Percentiles rank a stretch among this genome's conserved stretches.
Conservation (phyloP, 1,284 basidiomycete genomes). For the Puccinia brachypodii region DNA sequence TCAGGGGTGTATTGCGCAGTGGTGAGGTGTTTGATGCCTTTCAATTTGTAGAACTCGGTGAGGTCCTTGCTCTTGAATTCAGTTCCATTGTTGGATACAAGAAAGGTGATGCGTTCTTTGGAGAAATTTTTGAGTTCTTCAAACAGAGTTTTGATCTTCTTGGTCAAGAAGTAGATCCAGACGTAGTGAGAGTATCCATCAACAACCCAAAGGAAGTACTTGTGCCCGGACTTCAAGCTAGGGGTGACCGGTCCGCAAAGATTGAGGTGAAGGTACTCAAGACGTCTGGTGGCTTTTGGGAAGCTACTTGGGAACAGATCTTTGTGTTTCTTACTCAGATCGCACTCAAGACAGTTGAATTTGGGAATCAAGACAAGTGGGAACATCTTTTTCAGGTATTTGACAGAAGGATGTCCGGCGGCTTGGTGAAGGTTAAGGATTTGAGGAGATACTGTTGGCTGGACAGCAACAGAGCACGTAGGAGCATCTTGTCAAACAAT, state of each 20-base stretch:
- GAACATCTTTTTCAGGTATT: background rate
- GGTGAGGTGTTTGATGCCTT: background rate
- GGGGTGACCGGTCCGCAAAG: conserved; percentile 8
- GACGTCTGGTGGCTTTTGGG: background rate
- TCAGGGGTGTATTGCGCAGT: conserved; percentile 2
- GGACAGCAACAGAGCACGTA: background rate
- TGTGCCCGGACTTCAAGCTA: background rate
- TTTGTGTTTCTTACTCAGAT: background rate
- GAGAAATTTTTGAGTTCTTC: background rate
- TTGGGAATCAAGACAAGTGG: background rate
- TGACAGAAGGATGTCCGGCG: background rate
- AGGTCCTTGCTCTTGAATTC: conserved; percentile 16
- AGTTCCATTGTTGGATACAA: background rate
- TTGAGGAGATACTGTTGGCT: background rate
- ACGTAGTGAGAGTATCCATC: conserved; percentile 12
- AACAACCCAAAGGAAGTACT: background rate
- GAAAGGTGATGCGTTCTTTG: background rate
- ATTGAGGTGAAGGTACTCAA: background rate
- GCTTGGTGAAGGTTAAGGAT: background rate
- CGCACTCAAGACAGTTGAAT: background rate
- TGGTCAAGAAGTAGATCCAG: background rate
- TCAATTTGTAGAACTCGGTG: background rate
- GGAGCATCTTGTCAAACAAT: background rate
- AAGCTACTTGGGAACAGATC: conserved; percentile 7
- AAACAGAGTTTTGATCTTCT: background rate